phyloP scores from a whole-genome alignment of 2,329 filamentous ascomycete species.

The Diaporthe citri region DNA sequence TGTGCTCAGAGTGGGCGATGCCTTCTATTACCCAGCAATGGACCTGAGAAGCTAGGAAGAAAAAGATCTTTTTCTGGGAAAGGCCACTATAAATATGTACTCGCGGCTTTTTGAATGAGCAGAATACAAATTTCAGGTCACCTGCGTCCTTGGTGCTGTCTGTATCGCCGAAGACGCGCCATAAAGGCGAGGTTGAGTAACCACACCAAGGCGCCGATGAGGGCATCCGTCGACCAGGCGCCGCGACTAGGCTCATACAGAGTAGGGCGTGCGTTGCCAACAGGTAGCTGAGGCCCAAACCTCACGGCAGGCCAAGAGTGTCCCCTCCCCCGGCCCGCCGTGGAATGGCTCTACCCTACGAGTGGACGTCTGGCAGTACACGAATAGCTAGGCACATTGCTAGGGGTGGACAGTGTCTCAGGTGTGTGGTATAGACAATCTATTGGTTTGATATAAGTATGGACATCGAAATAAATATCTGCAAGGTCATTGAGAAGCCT shows the following conservation, averaged over 20 bases:
- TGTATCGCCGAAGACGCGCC: not conserved
- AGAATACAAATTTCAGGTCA: not conserved
- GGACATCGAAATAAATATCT: constrained; percentile 9
- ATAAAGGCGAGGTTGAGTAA: not conserved
- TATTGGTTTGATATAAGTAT: constrained; percentile 18
- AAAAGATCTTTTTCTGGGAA: no score
- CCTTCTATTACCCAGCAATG: not conserved
- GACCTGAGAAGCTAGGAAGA: no score
- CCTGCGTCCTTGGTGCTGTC: not conserved
- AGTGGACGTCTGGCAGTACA: no score
- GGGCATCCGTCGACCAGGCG: not conserved
- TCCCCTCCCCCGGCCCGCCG: no score
- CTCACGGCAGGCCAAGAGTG: not conserved
- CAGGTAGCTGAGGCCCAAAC: not conserved
- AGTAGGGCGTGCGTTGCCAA: not conserved
- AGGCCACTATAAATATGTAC: not conserved
- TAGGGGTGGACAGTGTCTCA: fast-evolving
- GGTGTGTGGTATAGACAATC: not conserved
- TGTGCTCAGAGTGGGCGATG: not conserved
- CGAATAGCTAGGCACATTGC: no score
- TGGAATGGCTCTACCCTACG: no score
- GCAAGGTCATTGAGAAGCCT: not conserved
- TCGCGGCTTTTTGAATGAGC: not conserved
- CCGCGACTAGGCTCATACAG: not conserved
- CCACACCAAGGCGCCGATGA: not conserved